Percentiles rank a stretch among this genome's conserved stretches.
These are phyloP conservation scores for Bipolaris zeicola DNA, from an alignment of 2,329 filamentous ascomycete species.

Conservation along the genomic window DNA sequence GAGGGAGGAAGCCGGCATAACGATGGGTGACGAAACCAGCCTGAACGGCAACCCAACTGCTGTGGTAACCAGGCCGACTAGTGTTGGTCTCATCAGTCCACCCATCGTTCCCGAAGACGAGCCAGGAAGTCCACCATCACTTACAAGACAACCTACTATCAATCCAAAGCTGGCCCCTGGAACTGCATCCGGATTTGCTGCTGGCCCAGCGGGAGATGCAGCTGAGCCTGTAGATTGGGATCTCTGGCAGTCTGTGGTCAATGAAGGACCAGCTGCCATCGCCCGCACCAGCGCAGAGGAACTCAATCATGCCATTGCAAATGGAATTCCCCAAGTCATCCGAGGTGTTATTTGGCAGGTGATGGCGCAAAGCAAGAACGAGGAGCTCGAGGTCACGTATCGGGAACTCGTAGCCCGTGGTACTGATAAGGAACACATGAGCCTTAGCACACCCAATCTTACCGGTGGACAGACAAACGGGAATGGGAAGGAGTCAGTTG, in stretches of 20 bases:
- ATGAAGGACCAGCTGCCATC: slow-evolving; percentile 88
- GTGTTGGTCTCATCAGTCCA: slow-evolving; percentile 56
- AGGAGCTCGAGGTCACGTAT: slow-evolving; percentile 87
- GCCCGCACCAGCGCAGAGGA: slow-evolving; percentile 87
- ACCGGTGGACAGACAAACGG: slow-evolving; percentile 55
- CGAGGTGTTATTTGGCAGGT: slow-evolving; percentile 99
- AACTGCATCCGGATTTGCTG: slow-evolving; percentile 80
- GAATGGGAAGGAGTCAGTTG: slow-evolving; percentile 69
- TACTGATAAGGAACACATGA: slow-evolving; percentile 71
- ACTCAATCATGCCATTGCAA: slow-evolving; percentile 86
- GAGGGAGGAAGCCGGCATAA: slow-evolving; percentile 52
- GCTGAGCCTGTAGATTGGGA: slow-evolving; percentile 91
- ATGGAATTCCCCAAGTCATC: slow-evolving; percentile 91
- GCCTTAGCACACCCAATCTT: slow-evolving; percentile 30
- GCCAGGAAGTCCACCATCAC: slow-evolving; percentile 36
- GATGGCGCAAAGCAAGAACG: slow-evolving; percentile 90
- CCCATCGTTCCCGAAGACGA: slow-evolving; percentile 54
- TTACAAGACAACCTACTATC: slow-evolving; percentile 64
- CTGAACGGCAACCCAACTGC: slow-evolving; percentile 48
- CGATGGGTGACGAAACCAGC: slow-evolving; percentile 53
- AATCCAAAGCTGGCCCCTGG: slow-evolving; percentile 79
- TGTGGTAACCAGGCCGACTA: slow-evolving; percentile 50
- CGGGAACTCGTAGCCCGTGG: slow-evolving; percentile 78
- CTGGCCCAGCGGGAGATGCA: slow-evolving; percentile 73
- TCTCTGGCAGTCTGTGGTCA: slow-evolving; percentile 94